Evolutionary conservation across 495 filamentous ascomycete species (phyloP).

Genomic region (Jackrogersella multiformis): DNA sequence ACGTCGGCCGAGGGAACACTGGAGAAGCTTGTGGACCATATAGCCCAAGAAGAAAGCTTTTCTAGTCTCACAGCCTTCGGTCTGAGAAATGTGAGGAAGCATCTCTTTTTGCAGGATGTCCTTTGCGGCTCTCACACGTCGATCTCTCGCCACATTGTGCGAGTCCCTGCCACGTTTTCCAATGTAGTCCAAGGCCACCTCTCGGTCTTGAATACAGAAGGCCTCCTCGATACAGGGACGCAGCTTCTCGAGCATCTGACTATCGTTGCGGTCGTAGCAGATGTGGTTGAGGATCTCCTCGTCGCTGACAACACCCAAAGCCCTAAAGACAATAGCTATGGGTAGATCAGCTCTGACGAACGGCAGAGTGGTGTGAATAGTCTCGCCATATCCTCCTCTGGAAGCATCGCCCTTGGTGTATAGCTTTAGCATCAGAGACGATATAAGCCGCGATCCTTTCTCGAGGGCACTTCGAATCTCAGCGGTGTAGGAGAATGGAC

Average conservation of each 20-base stretch:
- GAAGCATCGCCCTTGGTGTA: slow-evolving; percentile 81
- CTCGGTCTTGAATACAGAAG: slow-evolving; percentile 93
- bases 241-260: slow-evolving; percentile 95
- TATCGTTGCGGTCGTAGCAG: slow-evolving; percentile 94
- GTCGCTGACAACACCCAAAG: slow-evolving; percentile 94
- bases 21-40: slow-evolving; percentile 94
- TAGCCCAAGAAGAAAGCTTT: slow-evolving; percentile 99
- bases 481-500: slow-evolving; percentile 87
- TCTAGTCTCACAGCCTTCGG: slow-evolving; percentile 92
- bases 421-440: slow-evolving; percentile 86
- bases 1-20: slow-evolving; percentile 87
- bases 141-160: slow-evolving; percentile 78
- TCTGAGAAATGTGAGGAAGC: slow-evolving; percentile 94
- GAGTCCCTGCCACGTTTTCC: slow-evolving; percentile 83
- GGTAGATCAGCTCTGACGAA: slow-evolving; percentile 95
- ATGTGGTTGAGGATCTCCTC: slow-evolving; percentile 98
- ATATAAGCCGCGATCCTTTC: slow-evolving; percentile 93
- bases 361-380: slow-evolving; percentile 86
- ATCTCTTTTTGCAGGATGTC: slow-evolving; percentile 98
- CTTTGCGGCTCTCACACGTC: slow-evolving; percentile 87
- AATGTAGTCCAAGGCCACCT: slow-evolving; percentile 95
- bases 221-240: slow-evolving; percentile 97
- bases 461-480: slow-evolving; percentile 97
- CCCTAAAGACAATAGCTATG: slow-evolving; percentile 92
- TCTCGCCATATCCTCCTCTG: slow-evolving; percentile 82